phyloP scores from a whole-genome alignment of 495 filamentous ascomycete species.

The Cenococcum geophilum region DNA sequence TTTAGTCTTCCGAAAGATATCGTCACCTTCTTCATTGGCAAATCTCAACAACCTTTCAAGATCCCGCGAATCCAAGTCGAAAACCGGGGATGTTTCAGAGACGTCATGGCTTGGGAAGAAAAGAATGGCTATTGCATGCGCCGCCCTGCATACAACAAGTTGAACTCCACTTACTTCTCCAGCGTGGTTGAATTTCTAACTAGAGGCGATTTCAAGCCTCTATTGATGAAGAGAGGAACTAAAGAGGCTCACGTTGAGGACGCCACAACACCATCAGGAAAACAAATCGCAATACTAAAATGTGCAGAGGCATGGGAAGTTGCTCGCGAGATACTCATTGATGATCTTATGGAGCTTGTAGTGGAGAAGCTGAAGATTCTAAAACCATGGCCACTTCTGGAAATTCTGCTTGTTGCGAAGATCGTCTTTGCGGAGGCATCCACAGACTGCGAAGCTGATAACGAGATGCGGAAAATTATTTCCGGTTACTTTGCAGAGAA shows the following conservation, averaged over 20 bases:
- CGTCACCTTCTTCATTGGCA: constrained; percentile 3
- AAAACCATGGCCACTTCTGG: constrained; percentile 6
- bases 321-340: constrained; percentile 10
- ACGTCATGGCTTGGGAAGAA: neutral
- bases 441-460: neutral
- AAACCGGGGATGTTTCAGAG: neutral
- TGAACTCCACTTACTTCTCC: neutral
- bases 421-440: constrained; percentile 8
- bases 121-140: neutral
- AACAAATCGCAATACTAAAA: neutral
- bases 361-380: constrained; percentile 8
- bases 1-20: neutral
- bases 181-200: neutral
- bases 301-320: constrained; percentile 13
- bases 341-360: constrained; percentile 19
- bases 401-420: constrained; percentile 6
- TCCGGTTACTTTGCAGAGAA: neutral
- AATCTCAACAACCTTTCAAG: neutral
- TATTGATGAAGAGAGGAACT: neutral
- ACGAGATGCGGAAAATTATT: neutral
- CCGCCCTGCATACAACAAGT: neutral
- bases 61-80: neutral
- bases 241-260: neutral
- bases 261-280: neutral
- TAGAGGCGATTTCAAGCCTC: constrained; percentile 1